phyloP scores from a whole-genome alignment of 1,284 basidiomycete species.

The Athelia sp. region DNA sequence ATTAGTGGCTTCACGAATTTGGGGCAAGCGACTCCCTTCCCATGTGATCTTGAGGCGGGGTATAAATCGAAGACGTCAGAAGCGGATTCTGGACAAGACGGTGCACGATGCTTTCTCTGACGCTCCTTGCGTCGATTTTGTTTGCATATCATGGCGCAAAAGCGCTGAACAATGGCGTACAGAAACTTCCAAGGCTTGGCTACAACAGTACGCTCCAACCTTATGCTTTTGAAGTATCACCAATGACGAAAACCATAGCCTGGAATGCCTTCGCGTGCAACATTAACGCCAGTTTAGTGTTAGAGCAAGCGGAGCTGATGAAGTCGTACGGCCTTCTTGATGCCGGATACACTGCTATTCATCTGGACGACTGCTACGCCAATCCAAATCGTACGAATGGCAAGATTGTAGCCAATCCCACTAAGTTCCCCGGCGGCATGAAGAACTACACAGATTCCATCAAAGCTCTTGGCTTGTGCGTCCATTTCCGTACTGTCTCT shows the following conservation, averaged over 20 bases:
- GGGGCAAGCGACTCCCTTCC: no score
- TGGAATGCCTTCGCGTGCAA: constrained; percentile 64
- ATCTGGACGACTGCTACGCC: constrained; percentile 56
- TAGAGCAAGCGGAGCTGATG: constrained; percentile 42
- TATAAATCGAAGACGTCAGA: no score
- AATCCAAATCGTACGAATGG: constrained; percentile 45
- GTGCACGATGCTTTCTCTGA: no score
- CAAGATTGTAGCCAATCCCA: constrained; percentile 38
- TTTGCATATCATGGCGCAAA: no score
- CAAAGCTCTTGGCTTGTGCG: constrained; percentile 43
- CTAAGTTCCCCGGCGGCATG: constrained; percentile 39
- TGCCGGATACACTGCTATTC: constrained; percentile 48
- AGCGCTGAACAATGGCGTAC: neutral
- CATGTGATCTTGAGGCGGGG: no score
- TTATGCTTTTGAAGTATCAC: neutral
- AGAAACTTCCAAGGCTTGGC: constrained; percentile 26
- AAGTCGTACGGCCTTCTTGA: constrained; percentile 42
- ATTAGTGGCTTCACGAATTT: no score
- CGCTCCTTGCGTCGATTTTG: no score
- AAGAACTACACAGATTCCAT: constrained; percentile 38
- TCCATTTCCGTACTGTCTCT: constrained; percentile 6
- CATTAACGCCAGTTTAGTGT: constrained; percentile 45
- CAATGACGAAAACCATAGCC: constrained; percentile 24
- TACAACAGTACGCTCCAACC: constrained; percentile 37
- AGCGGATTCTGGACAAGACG: no score